Evolutionary conservation across 73 alveolate genomes (phyloP), one percentile per base, ranked within the genome.

Genomic region (Urostyla sp.): DNA sequence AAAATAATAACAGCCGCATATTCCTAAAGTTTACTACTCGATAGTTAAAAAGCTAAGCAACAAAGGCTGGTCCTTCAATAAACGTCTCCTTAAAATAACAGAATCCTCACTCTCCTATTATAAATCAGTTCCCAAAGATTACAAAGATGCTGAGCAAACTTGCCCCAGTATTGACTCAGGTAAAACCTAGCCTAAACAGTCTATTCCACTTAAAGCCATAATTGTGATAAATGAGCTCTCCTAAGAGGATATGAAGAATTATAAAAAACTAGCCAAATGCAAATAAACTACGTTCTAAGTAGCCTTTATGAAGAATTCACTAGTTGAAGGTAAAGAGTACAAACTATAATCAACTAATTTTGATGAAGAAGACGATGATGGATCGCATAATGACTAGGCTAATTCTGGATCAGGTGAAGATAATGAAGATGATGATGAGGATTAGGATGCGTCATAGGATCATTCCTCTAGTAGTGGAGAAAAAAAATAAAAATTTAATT

Each of bases 221-320:
- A 52, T 69, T 8, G 52, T 57, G 7, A 45, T 69, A 7, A 59
- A 49, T 49, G 83, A 69, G 53, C 44, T 69, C 34, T 6, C 40
- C 44, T 67, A 69, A 24, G 83, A 69, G 20, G 83, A 69, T 34
- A 69, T 37, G 30, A 69, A 69, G 83, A 69, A 69, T 18, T 49
- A 20, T 54, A 69, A 69, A 26, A 69, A 69, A 31, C 83, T 69
- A 6, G 67, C 67, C 21, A 69, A 69, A 31, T 21, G 7, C 5
- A 3, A 4, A 55, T 55, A 7, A 55, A 55, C 6, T 13, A 10
- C 8, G 10, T 35, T 7, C 37, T 10, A 58, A 55, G 69, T 69
- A 10, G 69, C 49, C n/a, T 69, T 69, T 23, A 54, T 69, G 1
- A 69, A 69, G 72, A 69, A 69, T 34, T 24, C 44, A 20, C 23